Percentiles rank a stretch among this genome's conserved stretches.
Conservation (phyloP, 2,329 filamentous ascomycete species). For the Dactylellina sp. region DNA sequence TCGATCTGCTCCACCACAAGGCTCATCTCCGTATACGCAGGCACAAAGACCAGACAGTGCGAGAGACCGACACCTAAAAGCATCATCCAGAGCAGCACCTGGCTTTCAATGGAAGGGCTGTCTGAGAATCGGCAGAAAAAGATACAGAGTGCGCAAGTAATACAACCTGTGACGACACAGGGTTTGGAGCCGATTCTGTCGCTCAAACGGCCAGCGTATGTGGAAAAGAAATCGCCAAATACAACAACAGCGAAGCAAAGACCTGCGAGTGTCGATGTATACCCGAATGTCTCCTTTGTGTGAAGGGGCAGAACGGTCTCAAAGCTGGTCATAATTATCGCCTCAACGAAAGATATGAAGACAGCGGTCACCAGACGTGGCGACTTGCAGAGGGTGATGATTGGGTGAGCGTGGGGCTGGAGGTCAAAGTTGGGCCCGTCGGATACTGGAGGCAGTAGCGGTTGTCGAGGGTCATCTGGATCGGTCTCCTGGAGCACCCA, state of each 20-base stretch:
- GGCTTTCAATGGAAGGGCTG: constrained; percentile 20
- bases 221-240: constrained; percentile 54
- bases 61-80: constrained; percentile 41
- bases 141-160: constrained; percentile 12
- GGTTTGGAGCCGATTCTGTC: constrained; percentile 48
- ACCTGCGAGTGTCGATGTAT: constrained; percentile 50
- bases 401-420: constrained; percentile 42
- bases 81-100: constrained; percentile 45
- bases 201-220: constrained; percentile 48
- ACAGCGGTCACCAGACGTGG: constrained; percentile 53
- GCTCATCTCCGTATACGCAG: constrained; percentile 51
- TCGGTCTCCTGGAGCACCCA: constrained; percentile 45
- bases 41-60: constrained; percentile 50
- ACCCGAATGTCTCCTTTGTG: constrained; percentile 52
- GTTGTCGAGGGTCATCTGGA: constrained; percentile 38
- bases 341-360: constrained; percentile 47
- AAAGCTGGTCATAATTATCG: constrained; percentile 52
- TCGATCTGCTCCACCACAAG: constrained; percentile 55
- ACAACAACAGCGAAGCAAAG: constrained; percentile 50
- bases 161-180: constrained; percentile 37
- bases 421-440: constrained; percentile 48
- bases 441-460: constrained; percentile 30
- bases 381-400: constrained; percentile 41
- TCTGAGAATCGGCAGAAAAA: constrained; percentile 34
- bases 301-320: constrained; percentile 55